phyloP scores from a whole-genome alignment of 331 rosid species.

The Pyrus hybrid region DNA sequence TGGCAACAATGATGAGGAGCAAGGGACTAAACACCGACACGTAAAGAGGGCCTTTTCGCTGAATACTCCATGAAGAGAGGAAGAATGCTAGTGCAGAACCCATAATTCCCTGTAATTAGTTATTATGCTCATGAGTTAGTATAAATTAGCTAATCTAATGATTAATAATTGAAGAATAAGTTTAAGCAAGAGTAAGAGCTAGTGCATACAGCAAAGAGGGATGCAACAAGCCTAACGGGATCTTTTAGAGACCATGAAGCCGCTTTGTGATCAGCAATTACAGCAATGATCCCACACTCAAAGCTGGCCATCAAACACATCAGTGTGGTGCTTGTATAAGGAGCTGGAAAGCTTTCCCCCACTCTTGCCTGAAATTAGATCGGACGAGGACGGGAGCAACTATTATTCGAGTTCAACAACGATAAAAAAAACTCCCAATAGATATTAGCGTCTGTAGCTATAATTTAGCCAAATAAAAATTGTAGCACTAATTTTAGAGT shows the following conservation, averaged over 20 bases:
- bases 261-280: slow-evolving; percentile 24
- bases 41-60: slow-evolving; percentile 71
- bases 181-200: background rate
- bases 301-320: slow-evolving; percentile 56
- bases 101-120: slow-evolving; percentile 48
- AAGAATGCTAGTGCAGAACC: slow-evolving; percentile 56
- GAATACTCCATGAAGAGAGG: slow-evolving; percentile 71
- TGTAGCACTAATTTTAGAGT: too few relatives aligned
- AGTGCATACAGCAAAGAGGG: slow-evolving; percentile 50
- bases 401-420: background rate
- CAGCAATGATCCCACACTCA: slow-evolving; percentile 53
- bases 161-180: background rate
- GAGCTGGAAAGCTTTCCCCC: slow-evolving; percentile 59
- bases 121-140: background rate
- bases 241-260: slow-evolving; percentile 54
- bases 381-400: background rate
- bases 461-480: too few relatives aligned
- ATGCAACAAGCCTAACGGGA: slow-evolving; percentile 31
- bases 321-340: slow-evolving; percentile 58
- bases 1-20: slow-evolving; percentile 53
- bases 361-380: slow-evolving; percentile 45
- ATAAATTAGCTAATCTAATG: background rate
- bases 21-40: slow-evolving; percentile 63
- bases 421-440: too few relatives aligned
- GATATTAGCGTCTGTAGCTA: too few relatives aligned